Base-by-base conservation (phyloP, 306 rosid genomes). In the Boehmeria nivea region DNA sequence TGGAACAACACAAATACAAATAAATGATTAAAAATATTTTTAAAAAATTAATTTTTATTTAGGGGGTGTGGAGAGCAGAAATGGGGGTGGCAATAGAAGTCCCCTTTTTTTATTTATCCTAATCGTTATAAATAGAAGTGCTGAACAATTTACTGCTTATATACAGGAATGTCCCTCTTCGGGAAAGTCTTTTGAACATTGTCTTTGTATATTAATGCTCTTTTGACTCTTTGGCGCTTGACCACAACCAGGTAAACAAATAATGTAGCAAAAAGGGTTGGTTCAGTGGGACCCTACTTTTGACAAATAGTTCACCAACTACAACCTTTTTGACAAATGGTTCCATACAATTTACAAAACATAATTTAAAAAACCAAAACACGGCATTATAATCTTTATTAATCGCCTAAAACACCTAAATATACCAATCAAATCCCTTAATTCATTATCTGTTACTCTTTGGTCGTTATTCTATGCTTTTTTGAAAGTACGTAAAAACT, bases 251-350 rank as follows among this genome's bases (percentile, higher is more conserved):
- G n/a, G n/a, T n/a, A 18, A 16, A 22, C 3, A 20, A 15, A 19
- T 6, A 6, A 14, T 52, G 18, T 27, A 14, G 24, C 6, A 16
- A 57, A 12, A 31, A 18, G 18, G 8, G 17, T 37, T 40, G 45
- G 45, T 57, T 23, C 6, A 21, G 47, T 39, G 49, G 61, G 48
- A 13, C 49, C 36, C 20, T 21, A 13, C 36, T 8, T 57, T 57
- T 38, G 48, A 57, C 44, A 21, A 38, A 38, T 12, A 21, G 34
- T 13, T 22, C 34, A 57, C 25, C 61, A 20, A 23, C 61, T 15
- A 21, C n/a, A 57, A 18, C 44, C n/a, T 34, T 12, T 37, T 57
- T 57, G 61, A 38, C 61, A 57, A 57, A 38, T 39, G 47, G 34
- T 21, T 39, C 34, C 59, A 19, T 16, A 11, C 10, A 47, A 1